Conservation (phyloP, 192 early-diverging fungal species). For the Coemansia brasiliensis region DNA sequence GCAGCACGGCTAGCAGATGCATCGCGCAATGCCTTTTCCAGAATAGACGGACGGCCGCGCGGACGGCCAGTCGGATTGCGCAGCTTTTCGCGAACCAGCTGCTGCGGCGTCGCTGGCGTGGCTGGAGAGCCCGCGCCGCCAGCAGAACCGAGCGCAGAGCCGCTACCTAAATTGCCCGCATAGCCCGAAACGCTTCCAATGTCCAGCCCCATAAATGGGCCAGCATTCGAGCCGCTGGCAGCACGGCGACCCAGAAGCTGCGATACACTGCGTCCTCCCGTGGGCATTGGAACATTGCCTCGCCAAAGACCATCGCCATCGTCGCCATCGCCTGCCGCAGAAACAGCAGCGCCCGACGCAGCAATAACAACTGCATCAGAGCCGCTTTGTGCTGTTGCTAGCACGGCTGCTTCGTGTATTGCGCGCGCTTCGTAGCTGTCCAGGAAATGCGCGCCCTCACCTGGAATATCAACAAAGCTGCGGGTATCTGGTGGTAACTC, state of each 20-base stretch:
- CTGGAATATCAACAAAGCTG: slow-evolving; percentile 43
- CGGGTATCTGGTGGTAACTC: slow-evolving; percentile 46
- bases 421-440: slow-evolving; percentile 43
- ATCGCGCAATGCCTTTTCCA: slow-evolving; percentile 53
- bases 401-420: slow-evolving; percentile 21
- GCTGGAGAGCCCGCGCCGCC: slow-evolving; percentile 5
- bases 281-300: slow-evolving; percentile 1
- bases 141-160: not conserved
- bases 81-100: slow-evolving; percentile 34
- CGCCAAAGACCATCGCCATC: not conserved
- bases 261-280: slow-evolving; percentile 2
- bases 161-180: not conserved
- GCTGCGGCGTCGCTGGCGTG: slow-evolving; percentile 15
- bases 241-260: slow-evolving; percentile 17
- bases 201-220: slow-evolving; percentile 3
- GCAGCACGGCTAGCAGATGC: slow-evolving; percentile 21
- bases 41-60: slow-evolving; percentile 47
- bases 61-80: slow-evolving; percentile 51
- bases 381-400: slow-evolving; percentile 6
- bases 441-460: slow-evolving; percentile 52
- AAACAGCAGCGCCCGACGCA: not conserved
- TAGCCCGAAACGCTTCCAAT: not conserved
- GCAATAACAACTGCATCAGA: not conserved
- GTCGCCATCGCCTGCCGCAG: not conserved
- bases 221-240: slow-evolving; percentile 5